Conservation (phyloP, 306 rosid species). For the Vigna angularis region DNA sequence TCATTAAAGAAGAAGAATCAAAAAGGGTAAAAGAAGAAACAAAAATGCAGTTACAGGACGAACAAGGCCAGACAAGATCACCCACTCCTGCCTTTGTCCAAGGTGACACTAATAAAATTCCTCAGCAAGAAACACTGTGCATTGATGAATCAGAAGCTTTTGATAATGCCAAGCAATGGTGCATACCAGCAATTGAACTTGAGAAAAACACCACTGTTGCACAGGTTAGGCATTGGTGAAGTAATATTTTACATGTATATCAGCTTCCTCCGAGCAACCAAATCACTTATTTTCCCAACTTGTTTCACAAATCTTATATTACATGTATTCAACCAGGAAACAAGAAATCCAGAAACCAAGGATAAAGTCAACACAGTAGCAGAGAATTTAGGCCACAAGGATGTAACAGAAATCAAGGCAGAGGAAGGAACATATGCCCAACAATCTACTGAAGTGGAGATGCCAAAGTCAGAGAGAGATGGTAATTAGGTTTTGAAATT, state of each 20-base stretch:
- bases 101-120: neutral
- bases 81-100: neutral
- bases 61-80: neutral
- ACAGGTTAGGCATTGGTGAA: slow-evolving; percentile 3
- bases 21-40: neutral
- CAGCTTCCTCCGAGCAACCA: neutral
- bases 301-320: neutral
- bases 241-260: neutral
- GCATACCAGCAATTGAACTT: neutral
- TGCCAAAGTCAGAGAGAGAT: neutral
- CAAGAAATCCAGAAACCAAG: neutral
- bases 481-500: neutral
- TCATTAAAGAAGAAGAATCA: neutral
- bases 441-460: neutral
- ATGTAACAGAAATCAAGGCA: neutral
- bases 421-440: neutral
- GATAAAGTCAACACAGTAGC: neutral
- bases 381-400: neutral
- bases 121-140: neutral
- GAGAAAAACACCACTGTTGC: neutral
- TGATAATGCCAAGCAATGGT: neutral
- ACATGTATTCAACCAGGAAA: neutral
- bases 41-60: neutral
- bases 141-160: neutral
- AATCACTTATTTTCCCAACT: neutral